Evolutionary conservation across 2,329 filamentous ascomycete genomes (phyloP), one percentile per base, ranked within the genome.

Genomic region (Xylaria sp.): DNA sequence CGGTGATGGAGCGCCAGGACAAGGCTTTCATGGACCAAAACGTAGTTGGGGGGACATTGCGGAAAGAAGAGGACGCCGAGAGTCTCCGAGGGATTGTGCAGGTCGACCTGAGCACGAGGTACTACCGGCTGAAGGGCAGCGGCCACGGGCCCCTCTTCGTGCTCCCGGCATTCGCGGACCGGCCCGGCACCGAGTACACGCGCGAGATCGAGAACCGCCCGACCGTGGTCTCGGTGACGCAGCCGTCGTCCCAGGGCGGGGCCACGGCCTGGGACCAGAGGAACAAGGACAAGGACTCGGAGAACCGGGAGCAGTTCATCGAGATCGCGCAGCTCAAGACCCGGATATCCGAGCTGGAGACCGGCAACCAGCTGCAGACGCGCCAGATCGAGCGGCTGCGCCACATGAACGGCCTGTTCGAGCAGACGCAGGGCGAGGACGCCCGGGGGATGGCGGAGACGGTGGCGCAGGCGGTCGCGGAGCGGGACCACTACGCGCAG

Each of bases 121-220:
- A 78, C 66, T 82, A 79, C 64, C 78, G 82, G 17, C 62, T 84
- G 20, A 74, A 76, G 20, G 74, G 73, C 17, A 71, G 71, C 13
- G 75, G 76, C 0, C 66, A 69, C 34, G 72, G 74, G 2, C 78
- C 81, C 44, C 69, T 85, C 53, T 84, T 84, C 62, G 68, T 85
- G 7, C 69, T 83, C 22, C 82, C 81, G 1, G 81, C 76, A 2
- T 75, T 76, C 52, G 70, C 74, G 11, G 67, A 74, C 19, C 79
- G 83, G 50, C 77, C 81, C 0, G 73, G 68, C 18, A 72, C 75
- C 6, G 65, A 68, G 52, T 67, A 74, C 24, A 83, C 79, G 1
- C 68, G 71, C n/a, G 66, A 72, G 49, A 69, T 79, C 20, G 80
- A 83, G 65, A 61, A 61, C 18, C 69, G 69, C 17, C 80, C 80